Evolutionary conservation across 1,139 yeast genomes (phyloP).

Genomic region (Blastobotrys elegans): DNA sequence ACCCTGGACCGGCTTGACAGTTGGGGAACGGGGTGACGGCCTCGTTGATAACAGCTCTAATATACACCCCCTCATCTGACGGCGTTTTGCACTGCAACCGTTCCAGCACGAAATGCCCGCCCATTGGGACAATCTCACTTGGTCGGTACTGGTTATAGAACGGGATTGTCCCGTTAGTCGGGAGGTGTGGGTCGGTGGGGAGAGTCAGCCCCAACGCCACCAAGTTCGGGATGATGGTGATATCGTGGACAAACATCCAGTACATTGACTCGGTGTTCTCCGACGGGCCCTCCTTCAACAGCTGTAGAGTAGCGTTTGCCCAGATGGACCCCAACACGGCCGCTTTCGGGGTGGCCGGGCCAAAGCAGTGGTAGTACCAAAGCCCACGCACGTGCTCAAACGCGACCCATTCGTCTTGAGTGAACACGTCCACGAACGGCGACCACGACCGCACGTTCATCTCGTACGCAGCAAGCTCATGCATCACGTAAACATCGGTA

Average conservation of each 20-base stretch:
- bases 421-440: slow-evolving; percentile 47
- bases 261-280: slow-evolving; percentile 14
- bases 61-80: slow-evolving; percentile 41
- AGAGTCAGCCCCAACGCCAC: slow-evolving; percentile 43
- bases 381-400: slow-evolving; percentile 44
- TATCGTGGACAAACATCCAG: slow-evolving; percentile 50
- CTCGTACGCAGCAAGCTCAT: slow-evolving; percentile 51
- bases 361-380: slow-evolving; percentile 43
- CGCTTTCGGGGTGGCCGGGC: slow-evolving; percentile 44
- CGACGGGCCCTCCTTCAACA: slow-evolving; percentile 38
- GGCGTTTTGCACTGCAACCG: slow-evolving; percentile 38
- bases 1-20: slow-evolving; percentile 50
- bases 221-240: slow-evolving; percentile 43
- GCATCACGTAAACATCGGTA: slow-evolving; percentile 40
- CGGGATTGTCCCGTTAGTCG: slow-evolving; percentile 35
- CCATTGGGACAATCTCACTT: slow-evolving; percentile 49
- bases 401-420: slow-evolving; percentile 45
- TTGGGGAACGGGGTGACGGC: slow-evolving; percentile 50
- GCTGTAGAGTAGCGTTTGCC: slow-evolving; percentile 45
- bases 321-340: slow-evolving; percentile 45
- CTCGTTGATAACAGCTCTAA: slow-evolving; percentile 50
- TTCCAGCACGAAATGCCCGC: slow-evolving; percentile 46
- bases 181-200: slow-evolving; percentile 4
- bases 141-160: slow-evolving; percentile 18
- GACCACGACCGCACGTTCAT: slow-evolving; percentile 47